Percentiles rank a stretch among this genome's conserved stretches.
These are phyloP conservation scores for Anthracocystis walkeri DNA, from an alignment of 1,284 basidiomycete genomes.

Conservation along the genomic window DNA sequence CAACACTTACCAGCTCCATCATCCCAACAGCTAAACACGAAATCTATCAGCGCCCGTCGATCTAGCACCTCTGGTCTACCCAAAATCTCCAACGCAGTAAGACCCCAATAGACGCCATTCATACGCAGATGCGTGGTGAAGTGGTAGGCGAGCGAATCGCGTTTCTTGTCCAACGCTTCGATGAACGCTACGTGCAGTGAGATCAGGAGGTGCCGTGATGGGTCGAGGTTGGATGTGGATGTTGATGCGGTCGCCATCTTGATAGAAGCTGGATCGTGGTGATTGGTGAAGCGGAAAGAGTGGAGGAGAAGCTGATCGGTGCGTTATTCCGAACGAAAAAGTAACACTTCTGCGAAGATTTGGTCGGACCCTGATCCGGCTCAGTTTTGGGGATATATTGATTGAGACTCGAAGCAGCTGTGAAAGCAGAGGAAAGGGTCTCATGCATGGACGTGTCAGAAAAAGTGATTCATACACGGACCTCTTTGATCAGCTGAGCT, in stretches of 20 bases:
- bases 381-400: slow-evolving; percentile 13
- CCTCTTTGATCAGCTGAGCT: slow-evolving; percentile 1
- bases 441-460: slow-evolving; percentile 18
- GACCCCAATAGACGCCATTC: slow-evolving; percentile 97
- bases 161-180: slow-evolving; percentile 52
- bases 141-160: slow-evolving; percentile 77
- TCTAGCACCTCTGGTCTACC: slow-evolving; percentile 81
- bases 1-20: slow-evolving; percentile 68
- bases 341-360: slow-evolving; percentile 22
- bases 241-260: not conserved
- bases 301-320: slow-evolving; percentile 24
- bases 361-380: slow-evolving; percentile 24
- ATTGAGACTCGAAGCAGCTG: slow-evolving; percentile 13
- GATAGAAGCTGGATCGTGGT: not conserved
- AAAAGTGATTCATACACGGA: slow-evolving; percentile 12
- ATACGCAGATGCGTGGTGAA: slow-evolving; percentile 91
- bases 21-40: slow-evolving; percentile 90
- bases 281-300: not conserved
- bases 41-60: slow-evolving; percentile 84
- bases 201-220: slow-evolving; percentile 30
- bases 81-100: slow-evolving; percentile 87
- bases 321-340: slow-evolving; percentile 17
- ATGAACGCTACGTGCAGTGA: slow-evolving; percentile 46
- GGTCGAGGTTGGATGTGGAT: slow-evolving; percentile 1
- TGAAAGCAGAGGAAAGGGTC: not conserved